Evolutionary conservation across 2,329 filamentous ascomycete genomes (phyloP), one percentile per base, ranked within the genome.

Genomic region (Rugonectria rugulosa): DNA sequence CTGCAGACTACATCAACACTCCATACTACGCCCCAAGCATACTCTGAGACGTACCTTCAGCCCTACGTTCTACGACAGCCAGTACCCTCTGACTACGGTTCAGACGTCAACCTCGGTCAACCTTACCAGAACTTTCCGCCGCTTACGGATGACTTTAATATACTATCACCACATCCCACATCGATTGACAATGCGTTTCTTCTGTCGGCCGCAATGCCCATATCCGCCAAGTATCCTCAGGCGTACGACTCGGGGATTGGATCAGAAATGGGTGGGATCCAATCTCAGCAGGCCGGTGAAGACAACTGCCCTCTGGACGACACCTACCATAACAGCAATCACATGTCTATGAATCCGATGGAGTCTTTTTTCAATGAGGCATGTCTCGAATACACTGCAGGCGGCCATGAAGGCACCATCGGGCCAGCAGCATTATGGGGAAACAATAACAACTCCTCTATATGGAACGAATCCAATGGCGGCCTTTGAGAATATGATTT

Each of bases 231-330:
- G 17, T 42, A 24, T 34, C 15, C 29, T 10, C 32, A 27, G 11
- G 20, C 47, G 21, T 19, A 50, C 27, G 47, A 50, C 14, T 50
- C 47, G 1, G 47, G 20, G 3, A 42, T 42, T 36, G 38, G 47
- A 17, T 42, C 47, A 11, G 36, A 50, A 21, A 24, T 17, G 5
- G 27, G 37, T 23, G 45, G 34, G 14, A 38, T 42, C 4, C 27
- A 15, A 4, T 50, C 29, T 3, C 27, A 42, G n/a, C n/a, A 10
- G 12, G 8, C 27, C 17, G 31, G 14, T 23, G 45, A 47, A 10
- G 44, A 50, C 1, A 19, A 36, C 4, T 34, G 11, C 21, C 6
- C 6, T 8, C 21, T 19, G n/a, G 2, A 50, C 12, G n/a, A 17
- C 3, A 12, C 14, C 21, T 34, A 40, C 24, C n/a, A 19, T 14